A percentile compares a stretch with the other conserved stretches of the same genome.
Evolutionary conservation across 768 basidiomycete genomes (phyloP).

Genomic region (Collybiopsis luxurians): DNA sequence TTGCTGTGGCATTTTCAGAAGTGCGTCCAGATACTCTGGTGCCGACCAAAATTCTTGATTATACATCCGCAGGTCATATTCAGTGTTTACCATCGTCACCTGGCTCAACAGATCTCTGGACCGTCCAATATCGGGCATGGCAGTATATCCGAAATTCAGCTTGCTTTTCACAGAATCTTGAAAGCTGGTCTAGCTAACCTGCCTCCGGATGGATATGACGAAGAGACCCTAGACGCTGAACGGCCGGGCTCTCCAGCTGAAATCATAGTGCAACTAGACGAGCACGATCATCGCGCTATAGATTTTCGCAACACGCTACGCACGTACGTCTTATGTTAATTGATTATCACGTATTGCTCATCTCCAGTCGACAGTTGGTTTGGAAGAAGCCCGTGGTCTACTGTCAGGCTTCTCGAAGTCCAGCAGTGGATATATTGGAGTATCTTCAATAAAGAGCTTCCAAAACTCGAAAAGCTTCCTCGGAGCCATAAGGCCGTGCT

Average conservation of each 20-base stretch:
- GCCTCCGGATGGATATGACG: conserved; percentile 50
- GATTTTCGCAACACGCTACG: conserved; percentile 70
- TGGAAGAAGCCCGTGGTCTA: conserved; percentile 68
- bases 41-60: conserved; percentile 3
- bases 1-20: conserved; percentile 57
- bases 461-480: conserved; percentile 45
- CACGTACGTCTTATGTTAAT: conserved; percentile 39
- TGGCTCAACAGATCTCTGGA: conserved; percentile 46
- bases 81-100: conserved; percentile 58
- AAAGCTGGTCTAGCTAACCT: conserved; percentile 62
- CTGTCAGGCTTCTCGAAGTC: conserved; percentile 60
- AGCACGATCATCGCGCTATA: conserved; percentile 65
- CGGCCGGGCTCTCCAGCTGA: conserved; percentile 65
- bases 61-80: conserved; percentile 56
- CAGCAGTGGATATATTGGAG: conserved; percentile 82
- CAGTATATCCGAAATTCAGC: conserved; percentile 54
- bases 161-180: conserved; percentile 59
- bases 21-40: conserved; percentile 30
- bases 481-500: conserved; percentile 46
- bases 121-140: conserved; percentile 42
- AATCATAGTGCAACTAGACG: conserved; percentile 51
- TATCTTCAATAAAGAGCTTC: conserved; percentile 68
- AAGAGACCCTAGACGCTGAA: conserved; percentile 45
- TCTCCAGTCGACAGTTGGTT: conserved; percentile 70
- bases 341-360: no score